Evolutionary conservation across 495 filamentous ascomycete species (phyloP).

Genomic region (Lophiostoma macrostomum): DNA sequence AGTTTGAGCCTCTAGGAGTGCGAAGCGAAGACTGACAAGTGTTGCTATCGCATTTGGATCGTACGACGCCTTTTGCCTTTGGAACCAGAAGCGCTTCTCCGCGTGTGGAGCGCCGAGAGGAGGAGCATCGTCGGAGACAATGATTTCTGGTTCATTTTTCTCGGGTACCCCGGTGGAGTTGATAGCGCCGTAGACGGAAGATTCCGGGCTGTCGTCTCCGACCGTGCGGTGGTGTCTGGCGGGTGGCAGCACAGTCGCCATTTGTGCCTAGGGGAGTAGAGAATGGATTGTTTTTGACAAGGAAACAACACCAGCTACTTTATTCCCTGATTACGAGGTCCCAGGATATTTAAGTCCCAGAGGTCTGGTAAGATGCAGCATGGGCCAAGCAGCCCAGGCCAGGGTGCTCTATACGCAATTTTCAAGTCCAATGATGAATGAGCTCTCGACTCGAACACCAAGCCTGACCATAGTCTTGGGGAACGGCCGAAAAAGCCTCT

Average conservation of each 20-base stretch:
- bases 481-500: too few species aligned
- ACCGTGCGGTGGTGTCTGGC: background rate
- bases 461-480: too few species aligned
- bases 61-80: conserved; percentile 24
- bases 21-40: conserved; percentile 30
- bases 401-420: too few species aligned
- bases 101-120: conserved; percentile 20
- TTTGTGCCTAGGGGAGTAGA: too few species aligned
- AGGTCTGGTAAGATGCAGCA: too few species aligned
- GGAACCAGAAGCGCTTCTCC: conserved; percentile 30
- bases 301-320: too few species aligned
- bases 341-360: too few species aligned
- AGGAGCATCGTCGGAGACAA: conserved; percentile 6
- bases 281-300: background rate
- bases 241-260: background rate
- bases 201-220: background rate
- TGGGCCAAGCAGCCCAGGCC: too few species aligned
- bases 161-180: background rate
- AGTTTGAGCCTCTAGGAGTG: background rate
- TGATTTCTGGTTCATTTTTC: conserved; percentile 4
- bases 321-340: too few species aligned
- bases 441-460: too few species aligned
- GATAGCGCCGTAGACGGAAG: background rate
- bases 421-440: too few species aligned
- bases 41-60: conserved; percentile 58